These are phyloP conservation scores for Cinchona pubescens DNA, from an alignment of 257 asterid species.

Conservation along the genomic window DNA sequence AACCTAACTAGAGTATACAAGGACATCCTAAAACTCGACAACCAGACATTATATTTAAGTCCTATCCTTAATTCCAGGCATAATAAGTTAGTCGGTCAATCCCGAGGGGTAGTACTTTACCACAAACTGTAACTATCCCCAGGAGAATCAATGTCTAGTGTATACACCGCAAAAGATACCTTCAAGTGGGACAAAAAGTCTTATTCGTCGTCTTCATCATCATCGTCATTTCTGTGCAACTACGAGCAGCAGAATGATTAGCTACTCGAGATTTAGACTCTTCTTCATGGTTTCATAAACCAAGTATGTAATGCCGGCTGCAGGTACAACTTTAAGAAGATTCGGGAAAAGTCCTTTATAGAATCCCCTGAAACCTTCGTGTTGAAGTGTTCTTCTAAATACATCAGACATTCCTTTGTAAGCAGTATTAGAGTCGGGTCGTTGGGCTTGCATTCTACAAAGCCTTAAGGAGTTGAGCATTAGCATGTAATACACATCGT, in stretches of 20 bases:
- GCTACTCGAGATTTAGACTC: conserved; percentile 66
- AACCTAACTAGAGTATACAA: conserved; percentile 44
- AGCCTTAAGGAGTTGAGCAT: not conserved
- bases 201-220: conserved; percentile 38
- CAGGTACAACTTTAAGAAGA: conserved; percentile 90
- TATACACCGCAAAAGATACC: conserved; percentile 36
- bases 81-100: conserved; percentile 42
- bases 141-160: conserved; percentile 36
- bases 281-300: conserved; percentile 93
- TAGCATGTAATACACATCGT: not conserved
- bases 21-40: conserved; percentile 44
- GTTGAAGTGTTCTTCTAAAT: conserved; percentile 55
- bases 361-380: conserved; percentile 82
- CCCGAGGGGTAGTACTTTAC: conserved; percentile 26
- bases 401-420: conserved; percentile 70
- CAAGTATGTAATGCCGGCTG: conserved; percentile 93
- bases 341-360: conserved; percentile 93
- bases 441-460: conserved; percentile 95
- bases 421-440: conserved; percentile 28
- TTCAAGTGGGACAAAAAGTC: conserved; percentile 28
- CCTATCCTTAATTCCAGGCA: conserved; percentile 25
- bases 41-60: conserved; percentile 22
- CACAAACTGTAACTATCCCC: conserved; percentile 26
- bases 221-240: conserved; percentile 22
- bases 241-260: conserved; percentile 20